Evolutionary conservation across 2,329 filamentous ascomycete genomes (phyloP).

Genomic region (Colletotrichum chrysophilum): DNA sequence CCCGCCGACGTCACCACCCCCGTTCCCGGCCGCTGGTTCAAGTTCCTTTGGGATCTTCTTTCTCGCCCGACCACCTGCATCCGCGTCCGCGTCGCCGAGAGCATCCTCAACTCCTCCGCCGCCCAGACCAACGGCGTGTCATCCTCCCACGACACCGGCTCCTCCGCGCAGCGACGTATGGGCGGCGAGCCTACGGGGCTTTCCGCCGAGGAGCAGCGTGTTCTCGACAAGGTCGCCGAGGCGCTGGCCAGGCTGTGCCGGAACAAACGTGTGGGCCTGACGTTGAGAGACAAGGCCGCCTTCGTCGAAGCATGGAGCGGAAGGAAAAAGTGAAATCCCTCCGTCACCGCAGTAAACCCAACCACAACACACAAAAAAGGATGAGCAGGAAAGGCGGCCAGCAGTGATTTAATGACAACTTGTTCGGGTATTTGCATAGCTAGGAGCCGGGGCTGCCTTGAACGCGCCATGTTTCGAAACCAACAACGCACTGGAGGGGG

Average conservation of each 20-base stretch:
- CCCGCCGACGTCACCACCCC: conserved; percentile 91
- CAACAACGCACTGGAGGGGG: background rate
- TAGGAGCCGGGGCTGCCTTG: conserved; percentile 20
- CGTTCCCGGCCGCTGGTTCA: conserved; percentile 73
- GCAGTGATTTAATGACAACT: background rate
- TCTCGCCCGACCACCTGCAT: conserved; percentile 88
- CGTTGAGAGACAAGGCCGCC: conserved; percentile 79
- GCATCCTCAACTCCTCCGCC: conserved; percentile 59
- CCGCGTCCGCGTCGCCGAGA: conserved; percentile 86
- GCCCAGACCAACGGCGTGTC: conserved; percentile 39
- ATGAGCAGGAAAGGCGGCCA: background rate
- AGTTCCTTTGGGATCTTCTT: conserved; percentile 86
- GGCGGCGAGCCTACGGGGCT: conserved; percentile 29
- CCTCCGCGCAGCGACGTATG: conserved; percentile 34
- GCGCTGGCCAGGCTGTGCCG: conserved; percentile 85
- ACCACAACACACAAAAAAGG: background rate
- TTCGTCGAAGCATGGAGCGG: conserved; percentile 75
- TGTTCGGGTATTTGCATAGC: conserved; percentile 24
- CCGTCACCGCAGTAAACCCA: background rate
- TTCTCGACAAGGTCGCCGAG: conserved; percentile 83
- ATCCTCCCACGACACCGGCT: conserved; percentile 27
- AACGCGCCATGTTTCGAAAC: background rate
- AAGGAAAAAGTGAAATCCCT: conserved; percentile 31
- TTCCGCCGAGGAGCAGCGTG: conserved; percentile 66
- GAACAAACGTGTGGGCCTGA: conserved; percentile 87